A percentile compares a stretch with the other conserved stretches of the same genome.
Conservation (phyloP, 176 grass and related monocot genomes). For the Paspalum vaginatum region DNA sequence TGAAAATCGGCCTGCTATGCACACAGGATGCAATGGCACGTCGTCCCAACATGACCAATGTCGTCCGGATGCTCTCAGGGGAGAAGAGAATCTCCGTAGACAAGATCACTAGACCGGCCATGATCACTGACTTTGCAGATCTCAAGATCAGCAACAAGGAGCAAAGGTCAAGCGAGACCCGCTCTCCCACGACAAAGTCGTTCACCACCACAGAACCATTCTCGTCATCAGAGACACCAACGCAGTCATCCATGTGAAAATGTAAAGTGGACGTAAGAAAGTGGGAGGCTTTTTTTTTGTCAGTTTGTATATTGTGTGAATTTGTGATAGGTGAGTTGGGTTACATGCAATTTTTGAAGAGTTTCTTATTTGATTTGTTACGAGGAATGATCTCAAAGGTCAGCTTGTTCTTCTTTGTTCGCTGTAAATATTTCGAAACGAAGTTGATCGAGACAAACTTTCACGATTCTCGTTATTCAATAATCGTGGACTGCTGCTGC, state of each 20-base stretch:
- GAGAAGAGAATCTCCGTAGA: conserved; percentile 44
- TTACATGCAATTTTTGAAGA: conserved; percentile 29
- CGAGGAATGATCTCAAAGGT: conserved; percentile 21
- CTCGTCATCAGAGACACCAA: conserved; percentile 41
- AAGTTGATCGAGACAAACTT: conserved; percentile 26
- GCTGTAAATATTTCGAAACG: conserved; percentile 41
- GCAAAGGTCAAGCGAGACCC: not conserved
- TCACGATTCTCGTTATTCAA: not conserved
- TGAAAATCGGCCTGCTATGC: conserved; percentile 82
- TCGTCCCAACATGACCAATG: conserved; percentile 68
- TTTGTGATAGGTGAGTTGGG: conserved; percentile 17
- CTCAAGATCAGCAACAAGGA: conserved; percentile 68
- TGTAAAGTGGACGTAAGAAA: not conserved
- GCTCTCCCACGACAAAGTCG: conserved; percentile 30
- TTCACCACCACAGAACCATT: conserved; percentile 52
- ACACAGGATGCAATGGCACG: conserved; percentile 78
- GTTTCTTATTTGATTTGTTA: not conserved
- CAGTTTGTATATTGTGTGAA: conserved; percentile 35
- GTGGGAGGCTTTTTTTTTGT: not conserved
- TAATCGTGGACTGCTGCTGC: not conserved
- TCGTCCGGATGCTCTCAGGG: conserved; percentile 65
- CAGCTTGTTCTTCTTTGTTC: conserved; percentile 15
- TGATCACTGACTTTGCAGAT: conserved; percentile 79
- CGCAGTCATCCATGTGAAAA: conserved; percentile 42
- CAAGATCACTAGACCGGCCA: conserved; percentile 67